These are phyloP conservation scores for Xenoacremonium recifei DNA, from an alignment of 2,329 filamentous ascomycete species.

Conservation along the genomic window DNA sequence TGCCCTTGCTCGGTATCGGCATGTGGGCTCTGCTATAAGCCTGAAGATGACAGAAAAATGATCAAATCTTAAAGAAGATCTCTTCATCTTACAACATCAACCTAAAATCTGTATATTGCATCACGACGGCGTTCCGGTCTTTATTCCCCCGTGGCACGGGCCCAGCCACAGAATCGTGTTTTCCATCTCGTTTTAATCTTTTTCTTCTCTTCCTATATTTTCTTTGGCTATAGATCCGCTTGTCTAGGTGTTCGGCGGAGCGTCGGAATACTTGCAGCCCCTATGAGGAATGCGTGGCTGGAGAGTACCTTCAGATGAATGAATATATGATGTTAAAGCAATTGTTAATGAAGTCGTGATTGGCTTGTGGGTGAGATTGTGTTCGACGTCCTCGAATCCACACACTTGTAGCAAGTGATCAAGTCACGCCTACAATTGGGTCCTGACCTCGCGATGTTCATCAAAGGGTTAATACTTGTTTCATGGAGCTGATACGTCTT, in stretches of 20 bases:
- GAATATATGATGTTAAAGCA: slow-evolving; percentile 8
- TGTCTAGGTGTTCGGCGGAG: too few relatives aligned
- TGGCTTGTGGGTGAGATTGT: too few relatives aligned
- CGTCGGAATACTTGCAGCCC: background rate
- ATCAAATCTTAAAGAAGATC: too few relatives aligned
- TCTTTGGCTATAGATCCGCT: background rate
- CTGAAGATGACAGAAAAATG: too few relatives aligned
- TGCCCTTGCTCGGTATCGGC: slow-evolving; percentile 39
- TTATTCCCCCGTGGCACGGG: slow-evolving; percentile 1
- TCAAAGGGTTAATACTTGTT: background rate
- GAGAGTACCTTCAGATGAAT: background rate
- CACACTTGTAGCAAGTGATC: too few relatives aligned
- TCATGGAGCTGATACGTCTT: too few relatives aligned
- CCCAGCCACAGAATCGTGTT: slow-evolving; percentile 19
- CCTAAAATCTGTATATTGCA: slow-evolving; percentile 22
- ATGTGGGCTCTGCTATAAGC: slow-evolving; percentile 38
- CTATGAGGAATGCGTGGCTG: background rate
- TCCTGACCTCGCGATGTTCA: background rate
- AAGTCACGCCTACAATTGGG: too few relatives aligned
- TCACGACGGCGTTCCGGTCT: slow-evolving; percentile 22
- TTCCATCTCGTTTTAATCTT: slow-evolving; percentile 7
- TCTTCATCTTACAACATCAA: background rate
- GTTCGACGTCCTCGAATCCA: too few relatives aligned
- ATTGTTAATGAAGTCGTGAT: background rate
- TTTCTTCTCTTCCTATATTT: background rate